Evolutionary conservation across 2,329 filamentous ascomycete species (phyloP).

Genomic region (Ascochyta pisi): DNA sequence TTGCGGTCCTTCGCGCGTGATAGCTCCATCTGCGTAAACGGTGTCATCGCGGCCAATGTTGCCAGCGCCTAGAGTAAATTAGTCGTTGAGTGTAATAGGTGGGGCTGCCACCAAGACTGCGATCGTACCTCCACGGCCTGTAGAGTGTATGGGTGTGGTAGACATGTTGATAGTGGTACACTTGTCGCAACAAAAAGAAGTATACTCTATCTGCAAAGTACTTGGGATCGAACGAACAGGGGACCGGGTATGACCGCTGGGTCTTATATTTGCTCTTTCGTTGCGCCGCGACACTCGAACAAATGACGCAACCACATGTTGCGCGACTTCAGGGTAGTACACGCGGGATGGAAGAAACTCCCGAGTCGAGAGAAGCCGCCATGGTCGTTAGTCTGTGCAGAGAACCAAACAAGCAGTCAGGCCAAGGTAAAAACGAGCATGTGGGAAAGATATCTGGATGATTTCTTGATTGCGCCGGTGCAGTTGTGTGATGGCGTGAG

Average conservation of each 20-base stretch:
- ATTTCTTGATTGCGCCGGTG: constrained; percentile 20
- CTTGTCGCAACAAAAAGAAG: constrained; percentile 19
- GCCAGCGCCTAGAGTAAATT: constrained; percentile 57
- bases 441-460: constrained; percentile 17
- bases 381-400: constrained; percentile 19
- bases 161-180: constrained; percentile 29
- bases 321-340: constrained; percentile 19
- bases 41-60: constrained; percentile 63
- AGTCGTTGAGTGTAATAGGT: constrained; percentile 12
- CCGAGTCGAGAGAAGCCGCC: constrained; percentile 24
- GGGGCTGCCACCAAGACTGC: neutral
- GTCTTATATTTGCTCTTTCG: constrained; percentile 46
- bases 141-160: constrained; percentile 56
- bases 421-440: constrained; percentile 31
- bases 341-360: constrained; percentile 38
- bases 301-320: constrained; percentile 39
- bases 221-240: constrained; percentile 10
- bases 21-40: constrained; percentile 55
- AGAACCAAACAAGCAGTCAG: constrained; percentile 22
- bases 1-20: constrained; percentile 54
- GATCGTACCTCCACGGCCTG: constrained; percentile 63
- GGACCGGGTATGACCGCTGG: constrained; percentile 16
- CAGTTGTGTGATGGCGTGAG: constrained; percentile 42
- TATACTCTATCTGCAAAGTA: constrained; percentile 3
- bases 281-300: constrained; percentile 24